A percentile compares a stretch with the other conserved stretches of the same genome.
Conservation (phyloP, 2,329 filamentous ascomycete genomes). For the Fusarium transvaalense region DNA sequence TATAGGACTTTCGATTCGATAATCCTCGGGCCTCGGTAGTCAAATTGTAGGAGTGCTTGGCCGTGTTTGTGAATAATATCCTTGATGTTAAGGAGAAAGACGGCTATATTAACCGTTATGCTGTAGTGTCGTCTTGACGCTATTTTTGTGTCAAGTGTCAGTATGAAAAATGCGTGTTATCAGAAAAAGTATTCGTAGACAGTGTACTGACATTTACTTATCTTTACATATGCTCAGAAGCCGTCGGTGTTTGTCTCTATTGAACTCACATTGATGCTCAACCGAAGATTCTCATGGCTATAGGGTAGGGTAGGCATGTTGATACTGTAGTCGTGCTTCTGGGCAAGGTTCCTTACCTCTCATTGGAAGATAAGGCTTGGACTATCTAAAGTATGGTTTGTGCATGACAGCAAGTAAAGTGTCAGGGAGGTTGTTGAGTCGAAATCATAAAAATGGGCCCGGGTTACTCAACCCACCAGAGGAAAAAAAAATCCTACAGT, state of each 20-base stretch:
- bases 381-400: constrained; percentile 7
- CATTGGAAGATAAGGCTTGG: constrained; percentile 6
- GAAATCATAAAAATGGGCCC: background rate
- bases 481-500: constrained; percentile 27
- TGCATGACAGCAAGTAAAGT: background rate
- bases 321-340: background rate
- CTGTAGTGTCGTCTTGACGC: too few relatives aligned
- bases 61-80: background rate
- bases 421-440: constrained; percentile 1
- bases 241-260: background rate
- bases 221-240: background rate
- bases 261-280: background rate
- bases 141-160: background rate
- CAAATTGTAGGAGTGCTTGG: background rate
- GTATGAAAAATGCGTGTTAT: too few relatives aligned
- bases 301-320: constrained; percentile 26
- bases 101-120: constrained; percentile 9
- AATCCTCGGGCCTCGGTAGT: constrained; percentile 3
- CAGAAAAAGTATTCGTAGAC: too few relatives aligned
- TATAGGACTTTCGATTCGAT: background rate
- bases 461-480: constrained; percentile 5
- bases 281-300: background rate
- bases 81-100: background rate
- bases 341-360: background rate
- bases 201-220: too few relatives aligned